phyloP scores from a whole-genome alignment of 2,329 filamentous ascomycete genomes.

The Graphilbum sp. region DNA sequence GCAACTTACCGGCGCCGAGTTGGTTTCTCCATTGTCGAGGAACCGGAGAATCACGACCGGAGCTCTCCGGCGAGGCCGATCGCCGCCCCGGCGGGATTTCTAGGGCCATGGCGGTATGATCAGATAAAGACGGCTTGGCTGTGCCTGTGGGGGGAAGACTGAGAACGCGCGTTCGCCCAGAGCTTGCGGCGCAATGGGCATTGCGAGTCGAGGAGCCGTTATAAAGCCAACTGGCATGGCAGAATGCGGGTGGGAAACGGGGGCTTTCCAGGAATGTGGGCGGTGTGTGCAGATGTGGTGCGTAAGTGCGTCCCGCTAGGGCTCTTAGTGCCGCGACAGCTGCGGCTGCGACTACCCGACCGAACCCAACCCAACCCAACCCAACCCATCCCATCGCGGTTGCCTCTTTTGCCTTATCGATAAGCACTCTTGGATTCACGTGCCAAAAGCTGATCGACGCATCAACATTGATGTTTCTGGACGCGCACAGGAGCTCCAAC shows the following conservation, averaged over 20 bases:
- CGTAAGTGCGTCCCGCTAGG: too few relatives aligned
- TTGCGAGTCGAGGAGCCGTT: not conserved
- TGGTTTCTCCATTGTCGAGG: slow-evolving; percentile 63
- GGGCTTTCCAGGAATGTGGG: not conserved
- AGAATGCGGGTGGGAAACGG: slow-evolving; percentile 1
- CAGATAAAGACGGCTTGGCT: slow-evolving; percentile 10
- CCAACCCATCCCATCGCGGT: too few relatives aligned
- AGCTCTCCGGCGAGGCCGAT: slow-evolving; percentile 64
- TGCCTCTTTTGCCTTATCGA: too few relatives aligned
- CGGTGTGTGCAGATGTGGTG: not conserved
- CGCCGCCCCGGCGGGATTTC: slow-evolving; percentile 39
- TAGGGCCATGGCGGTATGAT: slow-evolving; percentile 36
- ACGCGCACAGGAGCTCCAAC: too few relatives aligned
- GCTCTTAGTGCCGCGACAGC: too few relatives aligned
- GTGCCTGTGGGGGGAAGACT: not conserved
- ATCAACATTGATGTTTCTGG: too few relatives aligned
- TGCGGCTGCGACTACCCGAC: too few relatives aligned
- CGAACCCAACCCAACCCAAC: too few relatives aligned
- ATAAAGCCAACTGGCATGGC: slow-evolving; percentile 3
- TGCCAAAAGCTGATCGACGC: too few relatives aligned
- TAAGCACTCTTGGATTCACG: too few relatives aligned
- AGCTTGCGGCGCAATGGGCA: not conserved
- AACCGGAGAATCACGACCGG: slow-evolving; percentile 62
- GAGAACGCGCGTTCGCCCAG: not conserved
- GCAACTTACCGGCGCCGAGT: slow-evolving; percentile 49